phyloP scores from a whole-genome alignment of 768 basidiomycete species.

The Sutorius australiensis region DNA sequence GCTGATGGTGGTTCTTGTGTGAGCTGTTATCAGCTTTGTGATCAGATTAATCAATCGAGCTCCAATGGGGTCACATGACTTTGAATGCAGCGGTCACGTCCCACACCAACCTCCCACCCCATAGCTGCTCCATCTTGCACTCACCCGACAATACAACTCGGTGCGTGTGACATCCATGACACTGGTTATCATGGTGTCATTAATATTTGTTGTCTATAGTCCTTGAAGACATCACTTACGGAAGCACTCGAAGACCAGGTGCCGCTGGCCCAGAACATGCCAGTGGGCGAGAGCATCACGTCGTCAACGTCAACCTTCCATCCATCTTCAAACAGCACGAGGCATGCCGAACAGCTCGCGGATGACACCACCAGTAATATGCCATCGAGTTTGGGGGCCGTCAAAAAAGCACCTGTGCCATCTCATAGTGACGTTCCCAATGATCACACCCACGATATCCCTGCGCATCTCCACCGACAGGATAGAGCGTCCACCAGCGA shows the following conservation, averaged over 20 bases:
- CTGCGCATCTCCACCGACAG: constrained; percentile 17
- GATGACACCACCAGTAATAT: not conserved
- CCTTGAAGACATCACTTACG: constrained; percentile 42
- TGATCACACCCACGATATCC: constrained; percentile 11
- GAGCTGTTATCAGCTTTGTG: no score
- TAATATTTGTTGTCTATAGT: constrained; percentile 29
- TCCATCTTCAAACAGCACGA: not conserved
- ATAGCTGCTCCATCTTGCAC: no score
- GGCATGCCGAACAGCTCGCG: not conserved
- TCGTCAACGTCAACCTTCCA: constrained; percentile 11
- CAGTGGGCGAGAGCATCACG: constrained; percentile 20
- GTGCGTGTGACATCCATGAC: constrained; percentile 36
- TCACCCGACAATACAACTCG: no score
- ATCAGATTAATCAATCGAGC: no score
- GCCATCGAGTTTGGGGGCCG: not conserved
- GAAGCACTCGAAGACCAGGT: constrained; percentile 52
- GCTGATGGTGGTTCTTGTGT: no score
- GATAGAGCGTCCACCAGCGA: constrained; percentile 49
- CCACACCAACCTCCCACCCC: no score
- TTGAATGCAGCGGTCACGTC: no score
- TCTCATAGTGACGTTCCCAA: not conserved
- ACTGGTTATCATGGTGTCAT: not conserved
- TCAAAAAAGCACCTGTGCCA: constrained; percentile 2
- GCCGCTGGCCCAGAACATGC: constrained; percentile 25
- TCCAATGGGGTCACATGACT: no score